A percentile compares a stretch with the other conserved stretches of the same genome.
These are phyloP conservation scores for Trypanosoma boissoni DNA, from an alignment of 208 protist species.

Conservation along the genomic window DNA sequence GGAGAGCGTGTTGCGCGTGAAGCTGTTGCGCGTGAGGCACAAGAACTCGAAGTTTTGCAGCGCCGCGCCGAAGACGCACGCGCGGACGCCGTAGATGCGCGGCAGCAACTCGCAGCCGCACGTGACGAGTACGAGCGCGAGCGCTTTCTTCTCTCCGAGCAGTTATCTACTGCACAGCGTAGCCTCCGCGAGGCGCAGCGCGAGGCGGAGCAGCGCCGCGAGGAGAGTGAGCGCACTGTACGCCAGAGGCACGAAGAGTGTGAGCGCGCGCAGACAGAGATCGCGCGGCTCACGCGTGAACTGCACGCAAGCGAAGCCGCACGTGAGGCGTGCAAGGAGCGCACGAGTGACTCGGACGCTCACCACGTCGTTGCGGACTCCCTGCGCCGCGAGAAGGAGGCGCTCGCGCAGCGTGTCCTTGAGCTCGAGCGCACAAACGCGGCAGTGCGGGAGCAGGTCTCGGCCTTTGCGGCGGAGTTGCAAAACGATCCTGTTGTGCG, in stretches of 20 bases:
- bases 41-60: too few species aligned
- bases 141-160: too few species aligned
- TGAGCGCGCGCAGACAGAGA: constrained; percentile 61
- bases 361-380: constrained; percentile 36
- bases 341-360: constrained; percentile 56
- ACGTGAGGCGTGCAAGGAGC: constrained; percentile 68
- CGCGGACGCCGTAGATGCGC: too few species aligned
- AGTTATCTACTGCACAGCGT: too few species aligned
- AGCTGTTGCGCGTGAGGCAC: too few species aligned
- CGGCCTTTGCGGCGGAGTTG: constrained; percentile 83
- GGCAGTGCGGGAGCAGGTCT: constrained; percentile 73
- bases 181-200: constrained; percentile 27
- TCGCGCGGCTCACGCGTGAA: constrained; percentile 64
- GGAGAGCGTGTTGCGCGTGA: too few species aligned
- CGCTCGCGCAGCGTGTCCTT: constrained; percentile 56
- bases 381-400: constrained; percentile 67
- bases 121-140: too few species aligned
- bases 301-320: constrained; percentile 88
- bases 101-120: too few species aligned
- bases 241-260: constrained; percentile 21
- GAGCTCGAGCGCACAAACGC: constrained; percentile 81
- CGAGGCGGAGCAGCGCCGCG: constrained; percentile 35
- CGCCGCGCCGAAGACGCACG: too few species aligned
- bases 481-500: constrained; percentile 81
- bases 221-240: constrained; percentile 33